Evolutionary conservation across 2,329 filamentous ascomycete genomes (phyloP), one percentile per base, ranked within the genome.

Genomic region (Pseudogymnoascus sp.): DNA sequence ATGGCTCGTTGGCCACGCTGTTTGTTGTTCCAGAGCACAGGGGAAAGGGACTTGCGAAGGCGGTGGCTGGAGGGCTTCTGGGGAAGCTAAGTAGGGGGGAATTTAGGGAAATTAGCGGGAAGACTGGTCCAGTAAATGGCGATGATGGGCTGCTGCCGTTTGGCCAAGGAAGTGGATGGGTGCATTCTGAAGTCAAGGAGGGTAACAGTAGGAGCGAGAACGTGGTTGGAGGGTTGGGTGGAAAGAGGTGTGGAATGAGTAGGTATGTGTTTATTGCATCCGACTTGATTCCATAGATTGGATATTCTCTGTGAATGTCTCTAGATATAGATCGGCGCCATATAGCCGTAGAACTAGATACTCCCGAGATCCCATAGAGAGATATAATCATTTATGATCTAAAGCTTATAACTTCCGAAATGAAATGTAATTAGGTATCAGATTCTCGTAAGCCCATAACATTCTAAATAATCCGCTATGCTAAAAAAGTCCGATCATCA

Each of bases 141-240:
- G 68, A 65, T 61, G 62, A 62, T 51, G 71, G 68, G 3, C 25
- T 61, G 5, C 17, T 33, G 25, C 42, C 59, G 12, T 61, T 48
- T 55, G 59, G 59, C 5, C 31, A 60, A 48, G 63, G 63, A 35
- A 70, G 67, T 61, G 70, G 67, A 8, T 73, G 68, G 65, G 64
- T 68, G 4, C 69, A 72, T 67, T 61, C 69, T 1, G 70, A 72
- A 66, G 69, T 72, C 2, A 64, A 69, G 33, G 65, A 62, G 3
- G 71, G 69, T 27, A 72, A 73, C 64, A 25, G 15, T 38, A 69
- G 60, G 9, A 73, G 71, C 64, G 69, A 71, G 60, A 67, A 66
- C n/a, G 68, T 72, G 1, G 71, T 73, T 69, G 67, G 58, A 33
- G 61, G 63, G 1, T 29, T 72, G 10, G 68, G 67, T 1, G 67